phyloP scores from a whole-genome alignment of 2,329 filamentous ascomycete genomes.

The Fusarium sp. region DNA sequence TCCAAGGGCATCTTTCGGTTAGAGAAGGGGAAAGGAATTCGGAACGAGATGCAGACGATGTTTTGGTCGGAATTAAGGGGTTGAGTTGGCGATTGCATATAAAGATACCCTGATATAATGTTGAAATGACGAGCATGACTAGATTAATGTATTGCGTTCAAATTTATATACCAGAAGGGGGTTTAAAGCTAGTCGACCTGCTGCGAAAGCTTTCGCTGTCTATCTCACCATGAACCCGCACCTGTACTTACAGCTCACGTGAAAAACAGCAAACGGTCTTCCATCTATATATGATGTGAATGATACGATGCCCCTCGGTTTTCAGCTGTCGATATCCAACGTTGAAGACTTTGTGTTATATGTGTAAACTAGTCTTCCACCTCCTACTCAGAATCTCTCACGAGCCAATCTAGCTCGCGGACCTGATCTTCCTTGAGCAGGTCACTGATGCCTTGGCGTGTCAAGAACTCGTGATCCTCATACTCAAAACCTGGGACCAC shows the following conservation, averaged over 20 bases:
- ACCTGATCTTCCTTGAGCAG: conserved; percentile 64
- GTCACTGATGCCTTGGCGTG: conserved; percentile 59
- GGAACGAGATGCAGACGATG: conserved; percentile 5
- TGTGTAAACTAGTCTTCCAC: background rate
- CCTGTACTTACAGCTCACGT: background rate
- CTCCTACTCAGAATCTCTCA: conserved; percentile 44
- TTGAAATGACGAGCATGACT: conserved; percentile 43
- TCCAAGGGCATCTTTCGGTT: conserved; percentile 23
- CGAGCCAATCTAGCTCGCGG: conserved; percentile 60
- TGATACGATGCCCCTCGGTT: background rate
- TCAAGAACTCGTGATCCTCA: conserved; percentile 74
- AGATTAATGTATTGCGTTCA: conserved; percentile 31
- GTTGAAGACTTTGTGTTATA: background rate
- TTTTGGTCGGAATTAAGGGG: conserved; percentile 12
- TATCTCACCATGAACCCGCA: background rate
- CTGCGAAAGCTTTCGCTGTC: background rate
- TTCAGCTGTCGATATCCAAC: no score
- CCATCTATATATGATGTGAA: no score
- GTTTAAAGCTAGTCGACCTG: background rate
- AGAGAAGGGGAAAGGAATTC: background rate
- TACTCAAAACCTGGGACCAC: conserved; percentile 77
- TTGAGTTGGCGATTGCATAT: conserved; percentile 27
- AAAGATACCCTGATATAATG: conserved; percentile 44
- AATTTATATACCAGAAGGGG: background rate
- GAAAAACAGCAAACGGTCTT: background rate